phyloP scores from a whole-genome alignment of 2,329 filamentous ascomycete species.

The Falciphora oryzae region DNA sequence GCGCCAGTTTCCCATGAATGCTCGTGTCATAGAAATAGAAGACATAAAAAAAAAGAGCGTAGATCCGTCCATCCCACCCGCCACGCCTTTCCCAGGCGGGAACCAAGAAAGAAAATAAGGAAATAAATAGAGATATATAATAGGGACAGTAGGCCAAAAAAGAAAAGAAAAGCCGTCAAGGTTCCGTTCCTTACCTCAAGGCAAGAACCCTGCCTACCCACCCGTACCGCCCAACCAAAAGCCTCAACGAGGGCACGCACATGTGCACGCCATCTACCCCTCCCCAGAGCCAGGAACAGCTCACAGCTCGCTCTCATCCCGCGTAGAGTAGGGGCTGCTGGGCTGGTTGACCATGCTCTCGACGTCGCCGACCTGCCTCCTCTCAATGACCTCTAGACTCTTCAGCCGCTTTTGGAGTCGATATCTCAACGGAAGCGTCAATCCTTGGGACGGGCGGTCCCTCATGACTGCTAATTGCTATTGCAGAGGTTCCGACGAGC shows the following conservation, averaged over 20 bases:
- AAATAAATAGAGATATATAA: not conserved
- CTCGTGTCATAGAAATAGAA: not conserved
- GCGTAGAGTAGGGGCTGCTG: conserved; percentile 1
- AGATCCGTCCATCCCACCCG: not conserved
- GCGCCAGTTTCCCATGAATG: not conserved
- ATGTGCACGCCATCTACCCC: not conserved
- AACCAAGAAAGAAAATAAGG: not conserved
- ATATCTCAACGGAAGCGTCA: conserved; percentile 52
- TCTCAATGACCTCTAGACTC: conserved; percentile 71
- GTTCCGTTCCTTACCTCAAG: not conserved
- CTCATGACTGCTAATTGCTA: conserved; percentile 90
- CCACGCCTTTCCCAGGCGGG: not conserved
- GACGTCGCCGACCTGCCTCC: conserved; percentile 85
- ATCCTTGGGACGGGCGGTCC: conserved; percentile 62
- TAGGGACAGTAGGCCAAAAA: not conserved
- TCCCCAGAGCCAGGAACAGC: not conserved
- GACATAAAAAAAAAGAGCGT: not conserved
- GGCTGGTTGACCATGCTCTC: conserved; percentile 65
- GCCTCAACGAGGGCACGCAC: not conserved
- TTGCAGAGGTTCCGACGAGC: conserved; percentile 93
- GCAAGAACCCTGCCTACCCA: not conserved
- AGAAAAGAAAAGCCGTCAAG: not conserved
- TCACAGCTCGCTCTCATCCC: conserved; percentile 5
- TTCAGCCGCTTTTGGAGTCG: conserved; percentile 64
- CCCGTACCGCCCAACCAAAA: not conserved